These are phyloP conservation scores for Fusarium concolor DNA, from an alignment of 2,329 filamentous ascomycete genomes.

Conservation along the genomic window DNA sequence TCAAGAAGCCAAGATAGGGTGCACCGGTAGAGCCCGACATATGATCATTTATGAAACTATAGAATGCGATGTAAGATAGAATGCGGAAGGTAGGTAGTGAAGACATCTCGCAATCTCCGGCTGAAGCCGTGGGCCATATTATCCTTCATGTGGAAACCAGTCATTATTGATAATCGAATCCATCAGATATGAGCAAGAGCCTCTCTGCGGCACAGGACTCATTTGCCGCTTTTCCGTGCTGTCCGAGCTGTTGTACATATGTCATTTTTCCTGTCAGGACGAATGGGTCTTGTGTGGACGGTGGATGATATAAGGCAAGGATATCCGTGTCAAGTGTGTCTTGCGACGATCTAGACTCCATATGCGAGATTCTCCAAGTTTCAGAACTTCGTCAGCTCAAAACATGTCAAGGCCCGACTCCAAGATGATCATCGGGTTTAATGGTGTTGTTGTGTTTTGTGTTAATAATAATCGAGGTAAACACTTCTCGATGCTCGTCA, in stretches of 20 bases:
- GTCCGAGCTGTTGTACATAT: slow-evolving; percentile 15
- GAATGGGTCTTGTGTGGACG: slow-evolving; percentile 13
- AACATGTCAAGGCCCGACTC: slow-evolving; percentile 20
- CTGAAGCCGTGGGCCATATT: neutral
- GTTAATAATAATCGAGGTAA: neutral
- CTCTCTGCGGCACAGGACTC: neutral
- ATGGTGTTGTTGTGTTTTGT: slow-evolving; percentile 3
- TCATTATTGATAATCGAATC: slow-evolving; percentile 4
- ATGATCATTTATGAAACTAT: neutral
- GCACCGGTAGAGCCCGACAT: neutral
- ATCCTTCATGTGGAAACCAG: neutral
- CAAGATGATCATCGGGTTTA: neutral
- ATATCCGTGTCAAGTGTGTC: slow-evolving; percentile 17
- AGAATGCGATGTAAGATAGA: neutral
- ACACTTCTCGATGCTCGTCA: neutral
- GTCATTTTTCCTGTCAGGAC: slow-evolving; percentile 5
- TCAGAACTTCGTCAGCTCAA: slow-evolving; percentile 22
- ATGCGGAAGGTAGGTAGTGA: neutral
- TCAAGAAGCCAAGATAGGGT: neutral
- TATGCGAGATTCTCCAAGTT: slow-evolving; percentile 23
- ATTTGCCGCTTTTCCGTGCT: slow-evolving; percentile 23
- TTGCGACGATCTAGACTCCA: slow-evolving; percentile 36
- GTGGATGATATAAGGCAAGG: slow-evolving; percentile 19
- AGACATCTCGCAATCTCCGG: neutral
- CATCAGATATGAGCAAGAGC: neutral